phyloP scores from a whole-genome alignment of 2,329 filamentous ascomycete genomes.

The Aspergillus latus region DNA sequence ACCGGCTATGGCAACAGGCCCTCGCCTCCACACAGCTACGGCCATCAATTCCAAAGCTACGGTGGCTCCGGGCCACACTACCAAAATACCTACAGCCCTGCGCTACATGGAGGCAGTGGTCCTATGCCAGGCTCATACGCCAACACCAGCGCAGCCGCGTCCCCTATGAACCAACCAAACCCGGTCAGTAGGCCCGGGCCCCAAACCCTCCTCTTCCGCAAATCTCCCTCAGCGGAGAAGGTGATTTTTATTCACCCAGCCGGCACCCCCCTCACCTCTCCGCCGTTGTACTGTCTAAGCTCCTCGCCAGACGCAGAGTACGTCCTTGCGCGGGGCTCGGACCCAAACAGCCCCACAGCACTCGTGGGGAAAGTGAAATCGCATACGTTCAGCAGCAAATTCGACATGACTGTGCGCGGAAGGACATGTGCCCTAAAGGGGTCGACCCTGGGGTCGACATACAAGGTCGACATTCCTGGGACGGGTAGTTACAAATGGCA shows the following conservation, averaged over 20 bases:
- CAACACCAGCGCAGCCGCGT: background rate
- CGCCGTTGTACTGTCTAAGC: conserved; percentile 2
- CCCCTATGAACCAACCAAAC: background rate
- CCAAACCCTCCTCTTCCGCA: background rate
- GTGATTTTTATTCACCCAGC: background rate
- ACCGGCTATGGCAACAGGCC: background rate
- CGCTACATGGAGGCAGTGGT: background rate
- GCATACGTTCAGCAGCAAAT: conserved; percentile 2
- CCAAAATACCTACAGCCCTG: background rate
- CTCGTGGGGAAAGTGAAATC: background rate
- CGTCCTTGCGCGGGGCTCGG: background rate
- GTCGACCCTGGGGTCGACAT: background rate
- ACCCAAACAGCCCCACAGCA: background rate
- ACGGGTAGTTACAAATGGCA: background rate
- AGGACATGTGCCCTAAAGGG: background rate
- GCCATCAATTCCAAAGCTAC: background rate
- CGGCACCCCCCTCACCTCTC: background rate
- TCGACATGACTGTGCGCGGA: background rate
- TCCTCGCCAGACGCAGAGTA: conserved; percentile 1
- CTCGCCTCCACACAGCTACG: background rate
- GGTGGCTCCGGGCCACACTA: background rate
- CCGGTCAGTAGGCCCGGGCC: background rate
- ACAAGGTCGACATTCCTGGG: background rate
- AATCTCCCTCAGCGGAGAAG: conserved; percentile 1
- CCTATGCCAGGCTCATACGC: background rate